Evolutionary conservation across 306 rosid genomes (phyloP), one percentile per base, ranked within the genome.

Genomic region (Purshia tridentata): DNA sequence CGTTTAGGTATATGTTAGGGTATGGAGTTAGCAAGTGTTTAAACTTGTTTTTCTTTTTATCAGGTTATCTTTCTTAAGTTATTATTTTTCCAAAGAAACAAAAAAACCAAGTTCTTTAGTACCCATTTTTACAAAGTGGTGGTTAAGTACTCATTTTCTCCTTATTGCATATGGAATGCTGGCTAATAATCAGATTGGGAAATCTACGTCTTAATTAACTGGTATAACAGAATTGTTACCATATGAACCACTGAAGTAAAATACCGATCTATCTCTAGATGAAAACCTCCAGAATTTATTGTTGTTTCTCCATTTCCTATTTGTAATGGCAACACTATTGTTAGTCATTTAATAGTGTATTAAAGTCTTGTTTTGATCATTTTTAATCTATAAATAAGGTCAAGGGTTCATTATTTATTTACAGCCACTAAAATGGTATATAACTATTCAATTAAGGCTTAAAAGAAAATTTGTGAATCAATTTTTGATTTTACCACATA

Each of bases 141-240:
- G 10, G 22, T 60, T 60, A 60, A 58, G 65, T 35, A 37, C 13
- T 56, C 41, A 57, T 20, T 57, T 57, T 57, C n/a, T 63, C 49
- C 15, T 41, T 63, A 16, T 40, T 41, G 29, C 15, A n/a, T 49
- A 49, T 19, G 70, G n/a, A 65, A 20, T 6, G 54, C n/a, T 6
- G 39, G 53, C 11, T 45, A 19, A 44, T 37, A 44, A 65, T 45
- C n/a, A 65, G 11, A 19, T 44, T 65, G 54, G 53, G 70, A 18
- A 49, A 46, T 46, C 39, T 65, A 39, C 9, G 14, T 65, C n/a
- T 65, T 45, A 19, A 65, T 35, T 44, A 65, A 45, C 9, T 11
- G 40, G 41, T 63, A 18, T 20, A 63, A 42, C n/a, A 63, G 15
- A 48, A 48, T 47, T 66, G 45, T 50, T 35, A 16, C 47, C 59